A percentile compares a stretch with the other conserved stretches of the same genome.
Conservation (phyloP, 2,329 filamentous ascomycete species). For the Fusarium bulbicola region DNA sequence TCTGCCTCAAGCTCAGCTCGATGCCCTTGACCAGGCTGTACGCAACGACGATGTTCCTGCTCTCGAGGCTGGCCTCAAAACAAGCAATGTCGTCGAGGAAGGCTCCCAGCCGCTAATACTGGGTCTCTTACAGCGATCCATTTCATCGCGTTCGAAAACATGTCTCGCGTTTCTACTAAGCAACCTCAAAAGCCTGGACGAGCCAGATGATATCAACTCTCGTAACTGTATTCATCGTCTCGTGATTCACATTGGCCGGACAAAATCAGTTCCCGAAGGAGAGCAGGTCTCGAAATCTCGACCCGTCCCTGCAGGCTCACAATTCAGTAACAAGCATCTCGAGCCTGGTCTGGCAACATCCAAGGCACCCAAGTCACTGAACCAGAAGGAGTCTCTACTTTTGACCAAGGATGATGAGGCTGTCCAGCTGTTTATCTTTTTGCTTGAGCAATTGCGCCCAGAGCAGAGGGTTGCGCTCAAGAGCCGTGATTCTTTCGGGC, state of each 20-base stretch:
- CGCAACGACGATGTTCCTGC: conserved; percentile 70
- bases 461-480: conserved; percentile 74
- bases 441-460: conserved; percentile 73
- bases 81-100: conserved; percentile 59
- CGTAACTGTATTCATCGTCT: conserved; percentile 93
- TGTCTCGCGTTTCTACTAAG: conserved; percentile 78
- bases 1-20: conserved; percentile 73
- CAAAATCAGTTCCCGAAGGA: conserved; percentile 57
- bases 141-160: conserved; percentile 72
- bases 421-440: conserved; percentile 70
- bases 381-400: conserved; percentile 73
- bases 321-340: conserved; percentile 76
- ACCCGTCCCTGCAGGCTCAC: conserved; percentile 58
- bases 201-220: conserved; percentile 91
- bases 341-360: conserved; percentile 78
- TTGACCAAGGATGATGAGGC: conserved; percentile 77
- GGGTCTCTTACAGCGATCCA: conserved; percentile 80
- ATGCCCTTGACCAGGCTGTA: conserved; percentile 77
- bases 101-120: conserved; percentile 73
- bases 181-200: conserved; percentile 77
- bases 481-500: conserved; percentile 79
- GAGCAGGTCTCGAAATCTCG: conserved; percentile 63
- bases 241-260: conserved; percentile 89
- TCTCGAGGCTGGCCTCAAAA: conserved; percentile 65
- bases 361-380: conserved; percentile 66